Evolutionary conservation across 2,329 filamentous ascomycete genomes (phyloP), one percentile per base, ranked within the genome.

Genomic region (Phialophora tarda): DNA sequence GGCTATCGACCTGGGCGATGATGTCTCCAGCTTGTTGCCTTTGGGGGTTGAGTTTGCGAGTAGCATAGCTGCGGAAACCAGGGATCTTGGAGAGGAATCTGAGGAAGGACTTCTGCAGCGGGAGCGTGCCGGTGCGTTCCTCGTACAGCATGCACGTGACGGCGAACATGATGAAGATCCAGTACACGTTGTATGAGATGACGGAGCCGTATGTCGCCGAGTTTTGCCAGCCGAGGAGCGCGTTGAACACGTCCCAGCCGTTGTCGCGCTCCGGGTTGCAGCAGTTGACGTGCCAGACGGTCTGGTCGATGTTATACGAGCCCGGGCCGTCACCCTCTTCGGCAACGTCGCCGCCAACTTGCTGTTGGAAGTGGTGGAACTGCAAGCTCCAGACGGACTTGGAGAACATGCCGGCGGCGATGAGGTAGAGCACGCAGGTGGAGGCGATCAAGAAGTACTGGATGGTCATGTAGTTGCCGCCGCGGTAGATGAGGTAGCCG

Each of bases 211-310:
- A 93, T 0, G 92, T 96, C 2, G 91, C 93, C 10, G 90, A 92
- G 80, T 96, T 96, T 67, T 88, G 86, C 93, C 93, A 97, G 66
- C 93, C 92, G 11, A 96, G 83, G 59, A 96, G 83, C 63, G 91
- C 88, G 73, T 96, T 94, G 82, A 96, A 91, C 70, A 96, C 87
- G 64, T 91, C 91, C 92, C 92, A 96, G 48, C 90, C 91, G 30
- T 90, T 89, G 68, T 91, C 88, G 41, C 88, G 78, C 59, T 87
- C 80, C 0, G 92, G 89, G 73, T 86, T 93, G 76, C 91, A 95
- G 81, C 91, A 96, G 74, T 93, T 93, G 62, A 94, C 86, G 74
- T 94, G 91, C 91, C 91, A 94, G 23, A 94, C 89, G 69, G 86
- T 91, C 74, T 89, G 83, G 65, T 85, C 83, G 71, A 94, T 92